phyloP scores from a whole-genome alignment of 1,284 basidiomycete genomes.

The Trichosporon sp. region DNA sequence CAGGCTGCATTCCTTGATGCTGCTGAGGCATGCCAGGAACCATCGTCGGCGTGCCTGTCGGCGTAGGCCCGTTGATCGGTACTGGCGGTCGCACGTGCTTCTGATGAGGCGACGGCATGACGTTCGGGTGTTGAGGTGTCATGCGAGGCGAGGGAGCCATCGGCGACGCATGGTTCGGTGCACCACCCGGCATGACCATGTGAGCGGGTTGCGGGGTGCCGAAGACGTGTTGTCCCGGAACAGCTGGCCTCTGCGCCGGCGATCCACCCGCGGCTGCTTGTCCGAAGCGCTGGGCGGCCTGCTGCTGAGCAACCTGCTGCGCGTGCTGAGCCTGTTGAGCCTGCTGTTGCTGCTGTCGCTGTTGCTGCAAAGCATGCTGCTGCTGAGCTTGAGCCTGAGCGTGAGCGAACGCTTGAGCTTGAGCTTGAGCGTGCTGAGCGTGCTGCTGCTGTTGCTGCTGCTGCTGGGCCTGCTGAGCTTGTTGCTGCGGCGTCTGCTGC shows the following conservation, averaged over 20 bases:
- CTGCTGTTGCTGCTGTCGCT: slow-evolving; percentile 27
- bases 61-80: slow-evolving; percentile 35
- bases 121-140: slow-evolving; percentile 32
- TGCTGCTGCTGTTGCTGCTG: slow-evolving; percentile 34
- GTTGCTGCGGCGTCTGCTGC: slow-evolving; percentile 4
- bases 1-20: slow-evolving; percentile 32
- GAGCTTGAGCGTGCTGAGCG: background rate
- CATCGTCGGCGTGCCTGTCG: slow-evolving; percentile 39
- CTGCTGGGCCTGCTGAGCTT: slow-evolving; percentile 18
- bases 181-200: slow-evolving; percentile 33
- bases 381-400: slow-evolving; percentile 11
- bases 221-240: slow-evolving; percentile 39
- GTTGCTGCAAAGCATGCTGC: slow-evolving; percentile 1
- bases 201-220: slow-evolving; percentile 30
- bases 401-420: slow-evolving; percentile 12
- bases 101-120: slow-evolving; percentile 47
- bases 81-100: slow-evolving; percentile 45
- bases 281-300: slow-evolving; percentile 32
- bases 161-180: slow-evolving; percentile 38
- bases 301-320: slow-evolving; percentile 24
- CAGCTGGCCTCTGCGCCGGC: slow-evolving; percentile 38
- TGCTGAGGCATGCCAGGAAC: slow-evolving; percentile 46
- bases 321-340: slow-evolving; percentile 32
- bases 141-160: slow-evolving; percentile 43
- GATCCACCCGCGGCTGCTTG: slow-evolving; percentile 35